Base-by-base conservation (phyloP, 2,329 filamentous ascomycete genomes). In the Fusarium sp. region DNA sequence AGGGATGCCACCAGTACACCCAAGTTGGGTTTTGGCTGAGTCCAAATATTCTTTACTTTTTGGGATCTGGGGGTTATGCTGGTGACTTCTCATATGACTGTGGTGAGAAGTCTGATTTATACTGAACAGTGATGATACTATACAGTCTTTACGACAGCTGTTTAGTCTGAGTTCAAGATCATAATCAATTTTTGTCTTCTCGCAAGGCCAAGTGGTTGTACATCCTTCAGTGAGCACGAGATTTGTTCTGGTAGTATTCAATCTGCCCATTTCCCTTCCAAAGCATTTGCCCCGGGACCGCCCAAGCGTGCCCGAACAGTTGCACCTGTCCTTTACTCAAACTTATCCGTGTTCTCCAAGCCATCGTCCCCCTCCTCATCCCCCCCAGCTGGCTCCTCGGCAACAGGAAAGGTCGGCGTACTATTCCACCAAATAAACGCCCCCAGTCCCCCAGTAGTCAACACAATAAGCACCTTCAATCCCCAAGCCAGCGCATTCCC, bases 101-200 rank as follows among this genome's bases (percentile, higher is more conserved):
- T 37, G 0, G 0, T 37, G 10, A 37, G 34, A 37, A n/a, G 18
- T 37, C 18, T 37, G 18, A n/a, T n/a, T n/a, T n/a, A n/a, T n/a
- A n/a, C n/a, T 37, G 18, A 37, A 37, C 34, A 37, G 3, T 37
- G 34, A 37, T 37, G n/a, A n/a, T n/a, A n/a, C n/a, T n/a, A n/a
- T n/a, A n/a, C n/a, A n/a, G n/a, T n/a, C n/a, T n/a, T n/a, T n/a
- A n/a, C n/a, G n/a, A n/a, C 5, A 4, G 16, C 16, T 5, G 2
- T 11, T n/a, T 37, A 11, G 5, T 37, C 34, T 37, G 34, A n/a
- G 18, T n/a, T 37, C 34, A 37, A n/a, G 18, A n/a, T n/a, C 34
- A 7, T 7, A 0, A 3, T n/a, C 18, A 37, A 1, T 0, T 1
- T 37, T 1, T n/a, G 1, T 12, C 6, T 7, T 37, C 2, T 12